Evolutionary conservation across 129 eudicot species (phyloP).

Genomic region (Artemisia tridentata): DNA sequence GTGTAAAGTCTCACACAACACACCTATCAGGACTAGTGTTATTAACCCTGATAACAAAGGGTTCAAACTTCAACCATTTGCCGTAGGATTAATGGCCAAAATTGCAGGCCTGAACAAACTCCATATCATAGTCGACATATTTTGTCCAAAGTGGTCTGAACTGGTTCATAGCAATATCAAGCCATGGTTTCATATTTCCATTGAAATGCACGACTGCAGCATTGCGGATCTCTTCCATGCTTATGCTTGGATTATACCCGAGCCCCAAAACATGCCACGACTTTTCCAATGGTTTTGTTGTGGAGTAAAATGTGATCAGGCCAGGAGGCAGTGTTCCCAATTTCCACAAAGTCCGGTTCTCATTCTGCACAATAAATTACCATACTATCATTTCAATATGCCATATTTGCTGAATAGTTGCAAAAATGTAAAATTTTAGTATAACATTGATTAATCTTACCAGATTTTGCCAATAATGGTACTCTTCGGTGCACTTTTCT

Average conservation of each 20-base stretch:
- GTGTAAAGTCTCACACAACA: not conserved
- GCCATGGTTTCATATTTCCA: conserved; percentile 75
- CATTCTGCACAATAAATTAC: conserved; percentile 46
- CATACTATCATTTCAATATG: not conserved
- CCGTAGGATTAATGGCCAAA: conserved; percentile 40
- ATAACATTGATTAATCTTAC: conserved; percentile 31
- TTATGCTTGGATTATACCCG: conserved; percentile 71
- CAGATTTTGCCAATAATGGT: conserved; percentile 85
- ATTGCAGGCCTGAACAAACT: conserved; percentile 63
- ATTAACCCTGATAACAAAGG: not conserved
- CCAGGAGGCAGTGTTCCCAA: conserved; percentile 79
- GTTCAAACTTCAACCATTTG: not conserved
- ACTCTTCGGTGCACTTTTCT: conserved; percentile 74
- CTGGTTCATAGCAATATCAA: conserved; percentile 64
- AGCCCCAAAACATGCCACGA: conserved; percentile 83
- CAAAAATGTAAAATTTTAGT: not conserved
- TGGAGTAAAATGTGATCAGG: conserved; percentile 64
- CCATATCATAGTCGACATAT: conserved; percentile 66
- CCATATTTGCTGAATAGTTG: not conserved
- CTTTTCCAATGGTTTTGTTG: conserved; percentile 72
- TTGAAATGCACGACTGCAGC: conserved; percentile 74
- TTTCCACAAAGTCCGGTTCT: conserved; percentile 71
- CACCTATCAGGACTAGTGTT: not conserved
- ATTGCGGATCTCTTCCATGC: conserved; percentile 56
- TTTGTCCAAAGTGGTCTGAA: conserved; percentile 72